phyloP scores from a whole-genome alignment of 2,329 filamentous ascomycete genomes.

The Arthroderma uncinatum region DNA sequence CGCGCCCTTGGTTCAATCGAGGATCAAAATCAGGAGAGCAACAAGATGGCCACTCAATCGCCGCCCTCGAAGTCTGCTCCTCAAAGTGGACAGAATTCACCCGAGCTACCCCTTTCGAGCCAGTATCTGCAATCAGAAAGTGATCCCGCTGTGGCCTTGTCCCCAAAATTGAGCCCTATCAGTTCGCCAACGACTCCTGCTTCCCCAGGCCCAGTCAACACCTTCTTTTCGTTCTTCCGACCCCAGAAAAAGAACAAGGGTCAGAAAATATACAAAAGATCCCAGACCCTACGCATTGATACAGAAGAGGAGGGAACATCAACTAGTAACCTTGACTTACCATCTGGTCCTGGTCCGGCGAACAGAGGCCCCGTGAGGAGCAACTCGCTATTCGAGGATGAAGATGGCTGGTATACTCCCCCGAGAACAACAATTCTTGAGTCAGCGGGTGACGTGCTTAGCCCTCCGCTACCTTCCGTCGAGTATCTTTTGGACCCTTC shows the following conservation, averaged over 20 bases:
- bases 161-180: not conserved
- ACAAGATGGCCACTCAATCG: constrained; percentile 1
- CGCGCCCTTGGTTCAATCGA: not conserved
- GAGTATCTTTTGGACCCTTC: constrained; percentile 77
- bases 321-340: not conserved
- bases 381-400: constrained; percentile 38
- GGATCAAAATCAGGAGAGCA: constrained; percentile 6
- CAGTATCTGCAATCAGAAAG: constrained; percentile 13
- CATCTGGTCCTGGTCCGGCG: constrained; percentile 12
- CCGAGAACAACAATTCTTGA: constrained; percentile 91
- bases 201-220: constrained; percentile 45
- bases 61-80: constrained; percentile 1
- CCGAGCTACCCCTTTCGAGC: constrained; percentile 13
- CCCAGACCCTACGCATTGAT: constrained; percentile 54
- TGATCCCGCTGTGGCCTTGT: constrained; percentile 8
- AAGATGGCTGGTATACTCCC: constrained; percentile 52
- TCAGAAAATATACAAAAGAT: constrained; percentile 60
- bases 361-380: constrained; percentile 35
- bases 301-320: not conserved
- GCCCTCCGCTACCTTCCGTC: constrained; percentile 70
- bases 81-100: not conserved
- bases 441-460: constrained; percentile 82
- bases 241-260: constrained; percentile 37
- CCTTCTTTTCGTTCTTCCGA: constrained; percentile 65
- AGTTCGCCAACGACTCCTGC: constrained; percentile 12